These are phyloP conservation scores for Raffaelea ambrosiae DNA, from an alignment of 2,329 filamentous ascomycete species.

Conservation along the genomic window DNA sequence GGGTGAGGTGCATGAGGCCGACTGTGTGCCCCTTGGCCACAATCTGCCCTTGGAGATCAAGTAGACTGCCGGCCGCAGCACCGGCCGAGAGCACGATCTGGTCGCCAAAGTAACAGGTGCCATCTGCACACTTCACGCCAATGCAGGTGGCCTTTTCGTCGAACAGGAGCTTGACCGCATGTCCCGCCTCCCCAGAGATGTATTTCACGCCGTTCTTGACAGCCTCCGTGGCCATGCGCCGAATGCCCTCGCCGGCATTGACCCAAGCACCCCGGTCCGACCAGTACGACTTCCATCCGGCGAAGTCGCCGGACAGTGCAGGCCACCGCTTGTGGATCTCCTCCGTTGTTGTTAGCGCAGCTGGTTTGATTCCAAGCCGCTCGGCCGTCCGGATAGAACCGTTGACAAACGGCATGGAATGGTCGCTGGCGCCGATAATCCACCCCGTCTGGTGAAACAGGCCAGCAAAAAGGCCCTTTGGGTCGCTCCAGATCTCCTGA, in stretches of 20 bases:
- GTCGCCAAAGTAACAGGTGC: slow-evolving; percentile 20
- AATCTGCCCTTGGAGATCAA: slow-evolving; percentile 37
- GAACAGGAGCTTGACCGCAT: background rate
- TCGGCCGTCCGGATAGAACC: slow-evolving; percentile 2
- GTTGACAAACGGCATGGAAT: background rate
- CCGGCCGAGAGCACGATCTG: slow-evolving; percentile 37
- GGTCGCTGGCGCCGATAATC: slow-evolving; percentile 3
- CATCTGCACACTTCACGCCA: slow-evolving; percentile 18
- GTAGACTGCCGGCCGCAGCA: slow-evolving; percentile 22
- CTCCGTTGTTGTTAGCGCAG: background rate
- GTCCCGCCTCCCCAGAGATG: background rate
- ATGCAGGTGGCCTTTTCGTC: slow-evolving; percentile 17
- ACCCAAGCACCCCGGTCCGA: slow-evolving; percentile 3
- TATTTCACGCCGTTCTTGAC: slow-evolving; percentile 2
- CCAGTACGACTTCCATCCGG: slow-evolving; percentile 2
- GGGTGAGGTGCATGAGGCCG: slow-evolving; percentile 48
- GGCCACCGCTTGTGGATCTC: slow-evolving; percentile 7
- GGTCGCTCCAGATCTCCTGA: slow-evolving; percentile 1
- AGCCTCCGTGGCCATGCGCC: slow-evolving; percentile 5
- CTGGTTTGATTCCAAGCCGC: background rate
- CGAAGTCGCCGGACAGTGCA: slow-evolving; percentile 1
- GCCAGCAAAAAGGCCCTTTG: slow-evolving; percentile 2
- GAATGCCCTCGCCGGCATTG: slow-evolving; percentile 3
- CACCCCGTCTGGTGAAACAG: slow-evolving; percentile 7
- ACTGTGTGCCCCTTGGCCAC: slow-evolving; percentile 51